These are phyloP conservation scores for Aureobasidium sp. DNA, from an alignment of 2,329 filamentous ascomycete species.

Conservation along the genomic window DNA sequence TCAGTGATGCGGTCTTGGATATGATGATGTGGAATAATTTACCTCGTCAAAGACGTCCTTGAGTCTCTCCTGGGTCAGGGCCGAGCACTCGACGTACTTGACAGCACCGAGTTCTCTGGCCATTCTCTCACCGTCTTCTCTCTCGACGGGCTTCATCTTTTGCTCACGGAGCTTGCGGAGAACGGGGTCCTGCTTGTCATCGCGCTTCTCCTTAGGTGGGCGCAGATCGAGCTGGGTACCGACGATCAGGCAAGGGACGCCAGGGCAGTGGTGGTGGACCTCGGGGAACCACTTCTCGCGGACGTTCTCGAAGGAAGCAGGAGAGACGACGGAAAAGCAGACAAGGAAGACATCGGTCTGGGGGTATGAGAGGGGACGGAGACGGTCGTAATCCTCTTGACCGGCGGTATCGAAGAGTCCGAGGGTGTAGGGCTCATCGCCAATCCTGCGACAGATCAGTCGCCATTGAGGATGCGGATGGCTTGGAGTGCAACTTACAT, in stretches of 20 bases:
- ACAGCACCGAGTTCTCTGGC: slow-evolving; percentile 95
- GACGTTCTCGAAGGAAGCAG: slow-evolving; percentile 97
- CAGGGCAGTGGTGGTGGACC: slow-evolving; percentile 96
- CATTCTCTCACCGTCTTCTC: slow-evolving; percentile 92
- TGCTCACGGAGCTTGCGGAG: slow-evolving; percentile 89
- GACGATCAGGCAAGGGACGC: slow-evolving; percentile 94
- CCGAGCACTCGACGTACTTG: slow-evolving; percentile 98
- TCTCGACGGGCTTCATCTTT: slow-evolving; percentile 88
- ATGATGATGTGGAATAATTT: slow-evolving; percentile 25
- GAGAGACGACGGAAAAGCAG: slow-evolving; percentile 97
- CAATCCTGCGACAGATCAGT: slow-evolving; percentile 59
- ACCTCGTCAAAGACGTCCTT: slow-evolving; percentile 99
- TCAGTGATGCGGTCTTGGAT: neutral
- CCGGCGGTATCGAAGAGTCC: slow-evolving; percentile 98
- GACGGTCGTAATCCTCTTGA: slow-evolving; percentile 95
- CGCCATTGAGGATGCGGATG: too few relatives aligned
- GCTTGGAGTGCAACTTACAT: slow-evolving; percentile 62
- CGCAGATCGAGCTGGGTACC: slow-evolving; percentile 92
- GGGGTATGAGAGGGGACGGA: slow-evolving; percentile 91
- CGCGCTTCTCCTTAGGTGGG: slow-evolving; percentile 11
- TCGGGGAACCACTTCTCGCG: slow-evolving; percentile 99
- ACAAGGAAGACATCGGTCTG: slow-evolving; percentile 98
- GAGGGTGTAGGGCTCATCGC: slow-evolving; percentile 93
- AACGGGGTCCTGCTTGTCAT: slow-evolving; percentile 44
- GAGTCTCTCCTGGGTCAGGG: slow-evolving; percentile 93